These are phyloP conservation scores for Mucor ambiguus DNA, from an alignment of 371 early-diverging fungal species.

Conservation along the genomic window DNA sequence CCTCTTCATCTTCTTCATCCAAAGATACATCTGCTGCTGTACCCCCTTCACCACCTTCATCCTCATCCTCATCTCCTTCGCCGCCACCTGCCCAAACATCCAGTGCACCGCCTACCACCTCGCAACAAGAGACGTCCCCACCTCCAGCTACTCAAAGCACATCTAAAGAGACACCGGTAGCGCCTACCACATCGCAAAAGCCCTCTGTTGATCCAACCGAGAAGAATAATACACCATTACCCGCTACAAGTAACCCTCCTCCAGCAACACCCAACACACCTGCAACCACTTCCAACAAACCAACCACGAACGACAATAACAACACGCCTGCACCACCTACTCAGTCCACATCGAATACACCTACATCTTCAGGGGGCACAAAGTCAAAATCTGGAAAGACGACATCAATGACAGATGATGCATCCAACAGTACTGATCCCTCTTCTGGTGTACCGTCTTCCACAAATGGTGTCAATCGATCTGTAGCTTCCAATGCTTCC, in stretches of 20 bases:
- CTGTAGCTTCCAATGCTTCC: slow-evolving; percentile 4
- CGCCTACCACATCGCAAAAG: slow-evolving; percentile 9
- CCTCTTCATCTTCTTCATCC: slow-evolving; percentile 12
- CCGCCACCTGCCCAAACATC: slow-evolving; percentile 9
- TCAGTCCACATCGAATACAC: neutral
- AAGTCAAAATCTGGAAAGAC: neutral
- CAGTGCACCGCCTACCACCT: slow-evolving; percentile 1
- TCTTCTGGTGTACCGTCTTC: slow-evolving; percentile 10
- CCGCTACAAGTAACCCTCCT: neutral
- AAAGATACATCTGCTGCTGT: slow-evolving; percentile 13
- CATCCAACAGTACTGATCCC: neutral
- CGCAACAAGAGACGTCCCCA: slow-evolving; percentile 1
- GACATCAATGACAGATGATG: neutral
- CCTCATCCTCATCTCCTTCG: slow-evolving; percentile 9
- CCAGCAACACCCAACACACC: slow-evolving; percentile 6
- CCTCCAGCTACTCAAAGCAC: slow-evolving; percentile 8
- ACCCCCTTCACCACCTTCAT: slow-evolving; percentile 4
- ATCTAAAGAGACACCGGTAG: neutral
- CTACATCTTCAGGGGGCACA: neutral
- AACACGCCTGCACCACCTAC: slow-evolving; percentile 13
- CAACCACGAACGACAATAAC: neutral
- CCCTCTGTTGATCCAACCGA: slow-evolving; percentile 12
- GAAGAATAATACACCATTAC: neutral
- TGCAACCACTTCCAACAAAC: slow-evolving; percentile 5
- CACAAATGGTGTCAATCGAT: neutral